Percentiles rank a stretch among this genome's conserved stretches.
Conservation (phyloP, 2,329 filamentous ascomycete genomes). For the Tolypocladium inflatum region DNA sequence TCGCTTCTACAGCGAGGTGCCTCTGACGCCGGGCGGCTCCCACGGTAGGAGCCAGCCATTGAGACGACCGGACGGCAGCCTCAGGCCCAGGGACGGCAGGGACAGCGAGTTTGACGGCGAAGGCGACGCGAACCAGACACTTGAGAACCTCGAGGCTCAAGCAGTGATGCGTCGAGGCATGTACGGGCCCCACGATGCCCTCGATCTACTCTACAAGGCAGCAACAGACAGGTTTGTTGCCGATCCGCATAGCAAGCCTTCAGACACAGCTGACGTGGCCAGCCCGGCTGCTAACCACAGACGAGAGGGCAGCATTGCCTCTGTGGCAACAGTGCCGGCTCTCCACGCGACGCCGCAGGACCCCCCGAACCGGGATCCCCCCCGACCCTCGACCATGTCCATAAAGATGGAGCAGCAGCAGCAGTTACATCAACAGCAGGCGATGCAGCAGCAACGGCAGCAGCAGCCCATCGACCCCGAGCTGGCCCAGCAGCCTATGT, state of each 20-base stretch:
- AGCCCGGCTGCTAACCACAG: slow-evolving; percentile 17
- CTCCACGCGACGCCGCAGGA: slow-evolving; percentile 8
- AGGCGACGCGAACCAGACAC: slow-evolving; percentile 49
- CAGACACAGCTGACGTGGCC: slow-evolving; percentile 5
- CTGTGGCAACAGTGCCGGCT: slow-evolving; percentile 10
- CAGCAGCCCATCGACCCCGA: slow-evolving; percentile 35
- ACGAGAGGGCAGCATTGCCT: slow-evolving; percentile 19
- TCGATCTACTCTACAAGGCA: slow-evolving; percentile 86
- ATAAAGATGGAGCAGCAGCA: slow-evolving; percentile 4
- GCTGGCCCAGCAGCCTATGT: slow-evolving; percentile 31
- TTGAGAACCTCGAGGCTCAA: slow-evolving; percentile 57
- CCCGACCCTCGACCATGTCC: slow-evolving; percentile 6
- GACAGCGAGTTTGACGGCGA: slow-evolving; percentile 28
- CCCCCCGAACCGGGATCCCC: background rate
- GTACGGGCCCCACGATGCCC: slow-evolving; percentile 84
- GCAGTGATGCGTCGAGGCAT: slow-evolving; percentile 61
- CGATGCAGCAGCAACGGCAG: background rate
- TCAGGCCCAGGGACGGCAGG: slow-evolving; percentile 12
- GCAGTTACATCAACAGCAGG: background rate
- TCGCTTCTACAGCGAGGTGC: slow-evolving; percentile 40
- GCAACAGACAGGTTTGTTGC: slow-evolving; percentile 51
- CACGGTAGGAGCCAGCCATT: slow-evolving; percentile 58
- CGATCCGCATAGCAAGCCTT: slow-evolving; percentile 6
- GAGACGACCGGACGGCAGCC: slow-evolving; percentile 44
- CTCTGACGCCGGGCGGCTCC: slow-evolving; percentile 55